Conservation (phyloP, 495 filamentous ascomycete species). For the Aspergillus carlsbadensis region DNA sequence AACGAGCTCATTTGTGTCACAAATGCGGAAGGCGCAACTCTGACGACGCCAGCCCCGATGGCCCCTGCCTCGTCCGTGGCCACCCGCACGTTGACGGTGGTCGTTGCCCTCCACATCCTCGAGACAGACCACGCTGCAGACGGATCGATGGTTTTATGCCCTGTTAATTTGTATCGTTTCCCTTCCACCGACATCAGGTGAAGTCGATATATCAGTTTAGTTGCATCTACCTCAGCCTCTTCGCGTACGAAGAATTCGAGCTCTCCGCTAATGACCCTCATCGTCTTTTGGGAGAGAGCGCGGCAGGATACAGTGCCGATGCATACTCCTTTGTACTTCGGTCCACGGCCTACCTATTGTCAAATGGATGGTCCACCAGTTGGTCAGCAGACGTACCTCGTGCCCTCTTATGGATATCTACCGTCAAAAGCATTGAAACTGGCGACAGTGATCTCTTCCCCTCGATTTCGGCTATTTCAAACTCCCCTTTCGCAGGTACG, state of each 20-base stretch:
- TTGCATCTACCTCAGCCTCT: slow-evolving; percentile 53
- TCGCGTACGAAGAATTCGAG: slow-evolving; percentile 47
- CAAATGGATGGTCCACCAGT: not conserved
- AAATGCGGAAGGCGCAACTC: slow-evolving; percentile 56
- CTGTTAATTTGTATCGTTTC: slow-evolving; percentile 53
- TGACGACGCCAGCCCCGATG: slow-evolving; percentile 59
- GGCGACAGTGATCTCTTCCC: slow-evolving; percentile 6
- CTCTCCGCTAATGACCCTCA: slow-evolving; percentile 35
- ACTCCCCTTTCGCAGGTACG: not conserved
- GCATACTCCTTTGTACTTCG: slow-evolving; percentile 15
- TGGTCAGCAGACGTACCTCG: not conserved
- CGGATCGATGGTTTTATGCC: slow-evolving; percentile 62
- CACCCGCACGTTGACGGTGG: slow-evolving; percentile 59
- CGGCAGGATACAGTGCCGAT: slow-evolving; percentile 65
- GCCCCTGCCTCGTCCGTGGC: slow-evolving; percentile 32
- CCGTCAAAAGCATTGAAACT: slow-evolving; percentile 12
- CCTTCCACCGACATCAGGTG: slow-evolving; percentile 55
- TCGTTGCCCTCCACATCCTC: slow-evolving; percentile 61
- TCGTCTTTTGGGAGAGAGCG: slow-evolving; percentile 53
- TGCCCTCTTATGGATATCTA: slow-evolving; percentile 1
- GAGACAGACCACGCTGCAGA: slow-evolving; percentile 51
- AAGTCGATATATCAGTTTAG: slow-evolving; percentile 60
- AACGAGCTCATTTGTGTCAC: slow-evolving; percentile 57
- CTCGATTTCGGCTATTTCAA: not conserved
- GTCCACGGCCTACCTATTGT: not conserved